phyloP scores from a whole-genome alignment of 495 filamentous ascomycete species.

The Lepraria neglecta region DNA sequence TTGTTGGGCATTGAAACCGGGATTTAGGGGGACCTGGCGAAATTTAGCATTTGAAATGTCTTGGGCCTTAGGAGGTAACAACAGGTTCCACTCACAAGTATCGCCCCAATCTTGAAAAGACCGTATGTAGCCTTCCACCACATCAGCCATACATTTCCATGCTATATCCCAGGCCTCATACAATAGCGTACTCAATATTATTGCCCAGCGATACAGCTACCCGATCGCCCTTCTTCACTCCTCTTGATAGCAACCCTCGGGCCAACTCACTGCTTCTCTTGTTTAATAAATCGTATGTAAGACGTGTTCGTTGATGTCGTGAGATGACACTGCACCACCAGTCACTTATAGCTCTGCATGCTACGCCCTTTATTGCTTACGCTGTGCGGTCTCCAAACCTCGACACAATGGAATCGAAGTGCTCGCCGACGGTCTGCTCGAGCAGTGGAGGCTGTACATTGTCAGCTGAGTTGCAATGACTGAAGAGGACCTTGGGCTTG shows the following conservation, averaged over 20 bases:
- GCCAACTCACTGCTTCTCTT: conserved; percentile 70
- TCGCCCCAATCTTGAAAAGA: conserved; percentile 84
- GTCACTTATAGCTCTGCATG: neutral
- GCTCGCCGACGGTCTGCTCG: conserved; percentile 69
- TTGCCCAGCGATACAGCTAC: conserved; percentile 86
- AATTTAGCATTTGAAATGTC: too few relatives aligned
- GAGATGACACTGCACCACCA: conserved; percentile 51
- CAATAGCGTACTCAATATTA: conserved; percentile 70
- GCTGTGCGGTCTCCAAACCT: conserved; percentile 69
- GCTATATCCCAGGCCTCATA: conserved; percentile 31
- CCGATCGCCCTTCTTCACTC: conserved; percentile 77
- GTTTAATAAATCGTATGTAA: conserved; percentile 73
- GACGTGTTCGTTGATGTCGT: conserved; percentile 52
- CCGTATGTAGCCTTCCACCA: conserved; percentile 63
- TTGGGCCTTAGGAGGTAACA: too few relatives aligned
- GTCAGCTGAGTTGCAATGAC: neutral
- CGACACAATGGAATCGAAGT: conserved; percentile 67
- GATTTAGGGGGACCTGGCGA: conserved; percentile 75
- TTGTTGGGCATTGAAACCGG: conserved; percentile 76
- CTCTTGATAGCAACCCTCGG: conserved; percentile 61
- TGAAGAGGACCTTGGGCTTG: conserved; percentile 21
- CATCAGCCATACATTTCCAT: conserved; percentile 21
- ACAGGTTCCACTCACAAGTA: conserved; percentile 51
- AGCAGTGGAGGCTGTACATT: conserved; percentile 53
- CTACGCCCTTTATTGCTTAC: conserved; percentile 37